These are phyloP conservation scores for Populus hybrid DNA, from an alignment of 441 rosid genomes.

Conservation along the genomic window DNA sequence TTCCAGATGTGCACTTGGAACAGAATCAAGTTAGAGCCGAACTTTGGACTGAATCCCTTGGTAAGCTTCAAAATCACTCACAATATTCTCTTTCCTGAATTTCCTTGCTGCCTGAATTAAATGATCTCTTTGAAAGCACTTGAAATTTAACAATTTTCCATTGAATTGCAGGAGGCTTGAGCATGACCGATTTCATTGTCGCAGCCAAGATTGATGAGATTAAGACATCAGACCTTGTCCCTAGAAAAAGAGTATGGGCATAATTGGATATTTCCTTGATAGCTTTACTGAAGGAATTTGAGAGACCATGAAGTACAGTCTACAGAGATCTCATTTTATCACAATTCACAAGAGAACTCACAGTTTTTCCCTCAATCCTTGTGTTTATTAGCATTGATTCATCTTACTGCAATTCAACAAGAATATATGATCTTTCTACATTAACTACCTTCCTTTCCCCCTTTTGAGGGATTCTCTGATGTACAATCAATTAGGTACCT, in stretches of 20 bases:
- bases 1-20: constrained; percentile 75
- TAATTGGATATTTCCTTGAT: constrained; percentile 19
- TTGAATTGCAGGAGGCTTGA: constrained; percentile 67
- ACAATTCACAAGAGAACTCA: constrained; percentile 1
- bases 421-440: no score
- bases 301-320: neutral
- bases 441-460: neutral
- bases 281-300: constrained; percentile 2
- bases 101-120: neutral
- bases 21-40: constrained; percentile 79
- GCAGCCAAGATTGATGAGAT: constrained; percentile 90
- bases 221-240: constrained; percentile 83
- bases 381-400: neutral
- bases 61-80: constrained; percentile 31
- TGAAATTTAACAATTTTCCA: neutral
- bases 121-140: neutral
- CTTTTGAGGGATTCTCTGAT: neutral
- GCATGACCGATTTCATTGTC: constrained; percentile 81
- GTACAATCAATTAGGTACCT: neutral
- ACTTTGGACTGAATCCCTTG: constrained; percentile 72
- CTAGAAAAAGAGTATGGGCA: constrained; percentile 83
- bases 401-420: neutral
- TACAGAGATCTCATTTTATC: neutral
- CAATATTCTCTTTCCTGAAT: neutral
- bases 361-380: constrained; percentile 4